A percentile compares a stretch with the other conserved stretches of the same genome.
Evolutionary conservation across 164 flowering plant species (phyloP).

Genomic region (Nelumbo lutea): DNA sequence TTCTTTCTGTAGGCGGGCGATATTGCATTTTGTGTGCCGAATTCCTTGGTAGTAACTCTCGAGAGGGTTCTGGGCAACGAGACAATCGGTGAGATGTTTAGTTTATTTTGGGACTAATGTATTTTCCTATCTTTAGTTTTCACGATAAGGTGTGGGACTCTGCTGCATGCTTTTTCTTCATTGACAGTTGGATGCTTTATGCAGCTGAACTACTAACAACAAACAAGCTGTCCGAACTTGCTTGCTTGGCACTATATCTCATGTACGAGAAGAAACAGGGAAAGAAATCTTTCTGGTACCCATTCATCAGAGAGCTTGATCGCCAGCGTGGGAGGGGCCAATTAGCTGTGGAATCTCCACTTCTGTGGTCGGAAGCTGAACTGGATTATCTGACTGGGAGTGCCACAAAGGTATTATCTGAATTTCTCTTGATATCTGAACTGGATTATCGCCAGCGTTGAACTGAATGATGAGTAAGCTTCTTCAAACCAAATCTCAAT

Average conservation of each 20-base stretch:
- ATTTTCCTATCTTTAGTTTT: not conserved
- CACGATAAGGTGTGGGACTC: not conserved
- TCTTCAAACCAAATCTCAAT: no score
- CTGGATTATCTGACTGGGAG: constrained; percentile 85
- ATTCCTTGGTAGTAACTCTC: constrained; percentile 86
- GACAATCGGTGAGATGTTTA: constrained; percentile 57
- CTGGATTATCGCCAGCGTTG: no score
- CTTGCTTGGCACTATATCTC: constrained; percentile 93
- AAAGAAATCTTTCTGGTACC: constrained; percentile 94
- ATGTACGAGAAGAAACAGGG: constrained; percentile 99
- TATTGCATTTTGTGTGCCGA: constrained; percentile 84
- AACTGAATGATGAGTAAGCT: no score
- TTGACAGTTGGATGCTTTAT: constrained; percentile 15
- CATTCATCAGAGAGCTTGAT: constrained; percentile 94
- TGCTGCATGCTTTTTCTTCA: not conserved
- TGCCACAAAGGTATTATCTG: constrained; percentile 85
- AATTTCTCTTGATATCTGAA: not conserved
- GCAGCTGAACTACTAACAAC: constrained; percentile 94
- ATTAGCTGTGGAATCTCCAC: constrained; percentile 93
- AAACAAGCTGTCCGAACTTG: constrained; percentile 91
- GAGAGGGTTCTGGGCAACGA: constrained; percentile 96
- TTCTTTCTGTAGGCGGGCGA: constrained; percentile 63
- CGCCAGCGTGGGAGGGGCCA: constrained; percentile 98
- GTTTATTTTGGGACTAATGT: not conserved
- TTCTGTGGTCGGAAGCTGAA: constrained; percentile 88